phyloP scores from a whole-genome alignment of 176 grass and related monocot genomes.

The Cenchrus americanus region DNA sequence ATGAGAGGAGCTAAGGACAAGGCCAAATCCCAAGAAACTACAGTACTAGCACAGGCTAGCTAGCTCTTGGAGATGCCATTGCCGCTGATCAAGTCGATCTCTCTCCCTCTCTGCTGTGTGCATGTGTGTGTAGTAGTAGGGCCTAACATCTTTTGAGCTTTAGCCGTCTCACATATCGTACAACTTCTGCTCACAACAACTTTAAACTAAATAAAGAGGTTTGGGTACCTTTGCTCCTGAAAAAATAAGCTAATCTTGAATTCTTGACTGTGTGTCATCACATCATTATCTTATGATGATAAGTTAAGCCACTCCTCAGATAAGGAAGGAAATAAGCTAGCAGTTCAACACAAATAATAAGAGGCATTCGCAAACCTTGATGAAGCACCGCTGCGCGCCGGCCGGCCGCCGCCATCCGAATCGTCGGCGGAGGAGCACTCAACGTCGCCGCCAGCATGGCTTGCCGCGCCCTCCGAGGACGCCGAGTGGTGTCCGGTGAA shows the following conservation, averaged over 20 bases:
- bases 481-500: neutral
- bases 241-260: neutral
- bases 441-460: conserved; percentile 30
- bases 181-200: neutral
- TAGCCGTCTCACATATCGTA: neutral
- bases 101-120: conserved; percentile 3
- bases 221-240: neutral
- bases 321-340: neutral
- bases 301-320: neutral
- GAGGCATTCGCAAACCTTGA: conserved; percentile 52
- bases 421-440: conserved; percentile 58
- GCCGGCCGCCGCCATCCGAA: conserved; percentile 36
- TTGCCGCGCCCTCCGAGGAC: conserved; percentile 43
- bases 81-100: conserved; percentile 34
- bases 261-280: neutral
- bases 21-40: conserved; percentile 48
- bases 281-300: conserved; percentile 19
- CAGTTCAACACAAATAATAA: neutral
- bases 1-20: conserved; percentile 53
- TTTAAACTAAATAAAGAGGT: neutral
- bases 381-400: conserved; percentile 39
- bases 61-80: neutral
- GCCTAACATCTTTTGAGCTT: conserved; percentile 35
- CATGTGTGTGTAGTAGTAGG: conserved; percentile 22
- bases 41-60: conserved; percentile 2